phyloP scores from a whole-genome alignment of 345 rosid genomes.

The Pelargonium nanum region DNA sequence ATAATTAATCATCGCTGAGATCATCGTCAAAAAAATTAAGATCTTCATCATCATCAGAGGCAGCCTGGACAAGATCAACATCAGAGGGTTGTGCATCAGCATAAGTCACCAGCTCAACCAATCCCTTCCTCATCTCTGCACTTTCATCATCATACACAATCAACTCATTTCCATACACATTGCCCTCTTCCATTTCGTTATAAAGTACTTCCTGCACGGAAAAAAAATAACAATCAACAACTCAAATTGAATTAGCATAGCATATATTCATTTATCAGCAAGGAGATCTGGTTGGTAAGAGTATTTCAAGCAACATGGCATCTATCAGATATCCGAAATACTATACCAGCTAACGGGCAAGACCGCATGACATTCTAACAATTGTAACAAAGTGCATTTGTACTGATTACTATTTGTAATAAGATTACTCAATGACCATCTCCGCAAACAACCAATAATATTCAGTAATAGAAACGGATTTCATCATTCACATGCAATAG shows the following conservation, averaged over 20 bases:
- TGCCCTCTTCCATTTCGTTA: constrained; percentile 38
- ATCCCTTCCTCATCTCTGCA: constrained; percentile 14
- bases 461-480: background rate
- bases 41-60: constrained; percentile 42
- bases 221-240: constrained; percentile 5
- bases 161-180: constrained; percentile 28
- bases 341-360: background rate
- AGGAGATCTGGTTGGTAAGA: too few species aligned
- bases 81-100: constrained; percentile 34
- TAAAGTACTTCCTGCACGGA: constrained; percentile 32
- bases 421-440: too few species aligned
- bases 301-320: too few species aligned
- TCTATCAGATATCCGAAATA: too few species aligned
- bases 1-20: constrained; percentile 26
- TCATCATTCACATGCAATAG: background rate
- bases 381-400: background rate
- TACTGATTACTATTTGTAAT: too few species aligned
- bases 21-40: constrained; percentile 49
- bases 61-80: constrained; percentile 30
- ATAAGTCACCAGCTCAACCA: constrained; percentile 27
- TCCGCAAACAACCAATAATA: too few species aligned
- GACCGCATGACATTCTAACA: too few species aligned
- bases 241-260: background rate
- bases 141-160: constrained; percentile 37
- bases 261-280: too few species aligned